These are phyloP conservation scores for Aureobasidium sp. DNA, from an alignment of 2,329 filamentous ascomycete species.

Conservation along the genomic window DNA sequence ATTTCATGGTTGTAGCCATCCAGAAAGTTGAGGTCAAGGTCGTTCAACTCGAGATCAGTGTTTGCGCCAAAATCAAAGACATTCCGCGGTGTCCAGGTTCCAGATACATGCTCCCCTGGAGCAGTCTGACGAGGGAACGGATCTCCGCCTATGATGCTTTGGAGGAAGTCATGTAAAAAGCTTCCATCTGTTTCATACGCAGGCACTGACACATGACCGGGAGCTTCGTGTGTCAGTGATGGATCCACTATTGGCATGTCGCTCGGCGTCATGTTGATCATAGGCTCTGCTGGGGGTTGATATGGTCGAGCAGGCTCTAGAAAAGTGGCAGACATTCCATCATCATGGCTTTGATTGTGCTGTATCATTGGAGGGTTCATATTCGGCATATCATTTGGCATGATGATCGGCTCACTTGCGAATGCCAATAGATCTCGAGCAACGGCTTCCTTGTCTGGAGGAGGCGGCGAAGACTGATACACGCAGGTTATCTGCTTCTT, in stretches of 20 bases:
- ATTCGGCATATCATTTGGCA: neutral
- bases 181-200: slow-evolving; percentile 1
- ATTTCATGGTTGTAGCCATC: slow-evolving; percentile 41
- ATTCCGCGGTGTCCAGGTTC: slow-evolving; percentile 39
- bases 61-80: slow-evolving; percentile 41
- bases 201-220: slow-evolving; percentile 3
- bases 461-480: slow-evolving; percentile 22
- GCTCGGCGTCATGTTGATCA: neutral
- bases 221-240: neutral
- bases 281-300: neutral
- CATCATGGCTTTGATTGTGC: neutral
- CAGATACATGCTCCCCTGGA: slow-evolving; percentile 18
- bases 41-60: slow-evolving; percentile 40
- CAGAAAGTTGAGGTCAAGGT: slow-evolving; percentile 39
- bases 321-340: neutral
- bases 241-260: neutral
- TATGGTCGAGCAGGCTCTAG: neutral
- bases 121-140: neutral
- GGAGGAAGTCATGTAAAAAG: slow-evolving; percentile 17
- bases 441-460: slow-evolving; percentile 7
- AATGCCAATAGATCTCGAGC: slow-evolving; percentile 7
- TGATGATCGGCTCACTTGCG: neutral
- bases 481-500: slow-evolving; percentile 44
- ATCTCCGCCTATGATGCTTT: slow-evolving; percentile 16
- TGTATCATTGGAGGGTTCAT: neutral